A percentile compares a stretch with the other conserved stretches of the same genome.
phyloP scores from a whole-genome alignment of 306 rosid genomes.

The Medicago ruthenica region DNA sequence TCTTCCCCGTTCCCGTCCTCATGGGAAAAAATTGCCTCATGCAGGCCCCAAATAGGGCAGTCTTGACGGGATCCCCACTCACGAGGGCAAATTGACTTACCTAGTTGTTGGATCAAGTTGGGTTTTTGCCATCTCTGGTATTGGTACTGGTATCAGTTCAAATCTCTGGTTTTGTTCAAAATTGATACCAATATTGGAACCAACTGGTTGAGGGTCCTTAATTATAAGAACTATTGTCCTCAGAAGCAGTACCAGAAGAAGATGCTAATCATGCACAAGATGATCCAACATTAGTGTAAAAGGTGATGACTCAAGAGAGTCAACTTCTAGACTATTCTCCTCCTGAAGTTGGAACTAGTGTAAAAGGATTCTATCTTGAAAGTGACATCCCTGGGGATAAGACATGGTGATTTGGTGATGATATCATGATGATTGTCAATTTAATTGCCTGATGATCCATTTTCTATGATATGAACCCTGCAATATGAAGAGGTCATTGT shows the following conservation, averaged over 20 bases:
- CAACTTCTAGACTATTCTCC: slow-evolving; percentile 15
- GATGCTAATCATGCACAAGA: background rate
- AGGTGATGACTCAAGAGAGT: background rate
- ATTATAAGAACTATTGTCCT: background rate
- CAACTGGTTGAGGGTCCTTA: background rate
- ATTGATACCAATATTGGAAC: background rate
- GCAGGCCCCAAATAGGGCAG: too few relatives aligned
- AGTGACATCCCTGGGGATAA: background rate
- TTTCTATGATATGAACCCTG: background rate
- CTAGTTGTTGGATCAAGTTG: background rate
- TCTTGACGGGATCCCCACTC: too few relatives aligned
- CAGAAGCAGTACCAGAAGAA: background rate
- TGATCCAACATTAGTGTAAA: background rate
- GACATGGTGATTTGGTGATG: background rate
- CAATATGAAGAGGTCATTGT: background rate
- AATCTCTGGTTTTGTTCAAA: background rate
- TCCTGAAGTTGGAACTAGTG: background rate
- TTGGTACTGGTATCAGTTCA: background rate
- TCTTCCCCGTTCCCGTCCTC: too few relatives aligned
- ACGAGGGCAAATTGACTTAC: too few relatives aligned
- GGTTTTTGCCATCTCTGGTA: background rate
- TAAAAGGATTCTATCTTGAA: background rate
- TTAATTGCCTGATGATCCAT: background rate
- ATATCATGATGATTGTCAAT: background rate
- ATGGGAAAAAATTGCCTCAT: too few relatives aligned